A percentile compares a stretch with the other conserved stretches of the same genome.
Conservation (phyloP, 2,329 filamentous ascomycete genomes). For the Botrytis cinerea region DNA sequence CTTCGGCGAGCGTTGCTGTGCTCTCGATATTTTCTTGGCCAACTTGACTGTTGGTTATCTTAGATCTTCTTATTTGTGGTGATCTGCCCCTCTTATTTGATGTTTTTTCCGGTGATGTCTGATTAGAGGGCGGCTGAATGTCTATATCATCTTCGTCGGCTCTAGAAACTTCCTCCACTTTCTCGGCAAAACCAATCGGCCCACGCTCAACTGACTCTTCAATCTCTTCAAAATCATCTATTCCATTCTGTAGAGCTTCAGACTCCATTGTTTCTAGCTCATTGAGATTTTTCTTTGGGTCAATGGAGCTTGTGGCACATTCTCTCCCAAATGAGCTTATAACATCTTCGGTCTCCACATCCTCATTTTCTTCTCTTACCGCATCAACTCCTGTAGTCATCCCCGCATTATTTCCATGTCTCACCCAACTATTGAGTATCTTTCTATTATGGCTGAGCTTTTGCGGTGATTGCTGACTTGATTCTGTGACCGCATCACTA, state of each 20-base stretch:
- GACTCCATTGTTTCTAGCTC: not conserved
- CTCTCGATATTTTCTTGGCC: not conserved
- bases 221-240: not conserved
- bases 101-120: not conserved
- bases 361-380: not conserved
- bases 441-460: not conserved
- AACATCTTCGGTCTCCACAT: not conserved
- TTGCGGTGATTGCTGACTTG: slow-evolving; percentile 14
- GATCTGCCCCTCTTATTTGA: not conserved
- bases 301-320: slow-evolving; percentile 18
- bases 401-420: not conserved
- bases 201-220: not conserved
- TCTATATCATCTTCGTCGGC: not conserved
- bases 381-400: not conserved
- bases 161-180: not conserved
- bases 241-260: not conserved
- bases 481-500: slow-evolving; percentile 22
- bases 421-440: not conserved
- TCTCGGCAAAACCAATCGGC: not conserved
- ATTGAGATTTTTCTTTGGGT: slow-evolving; percentile 3
- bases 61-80: slow-evolving; percentile 2
- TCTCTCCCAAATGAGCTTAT: slow-evolving; percentile 21
- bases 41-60: not conserved
- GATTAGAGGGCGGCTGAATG: not conserved
- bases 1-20: not conserved